phyloP scores from a whole-genome alignment of 768 basidiomycete genomes.

The Fomitopsis serialis region DNA sequence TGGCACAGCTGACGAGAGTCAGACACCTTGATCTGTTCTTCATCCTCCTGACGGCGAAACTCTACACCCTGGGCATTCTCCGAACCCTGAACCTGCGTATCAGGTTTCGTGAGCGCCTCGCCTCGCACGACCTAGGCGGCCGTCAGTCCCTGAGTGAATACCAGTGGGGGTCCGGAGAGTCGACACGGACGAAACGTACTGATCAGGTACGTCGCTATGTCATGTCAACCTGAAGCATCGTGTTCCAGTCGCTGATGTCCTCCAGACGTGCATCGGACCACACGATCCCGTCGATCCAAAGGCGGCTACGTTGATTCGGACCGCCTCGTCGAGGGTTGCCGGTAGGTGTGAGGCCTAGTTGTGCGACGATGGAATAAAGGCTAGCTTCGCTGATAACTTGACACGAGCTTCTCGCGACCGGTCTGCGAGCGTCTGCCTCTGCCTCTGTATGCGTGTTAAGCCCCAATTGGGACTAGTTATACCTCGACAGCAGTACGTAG shows the following conservation, averaged over 20 bases:
- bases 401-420: no score
- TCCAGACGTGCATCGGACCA: no score
- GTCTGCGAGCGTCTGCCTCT: no score
- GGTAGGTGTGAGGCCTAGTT: no score
- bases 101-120: conserved; percentile 26
- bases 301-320: no score
- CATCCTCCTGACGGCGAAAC: conserved; percentile 43
- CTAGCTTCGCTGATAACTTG: no score
- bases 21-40: conserved; percentile 33
- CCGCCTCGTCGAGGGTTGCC: no score
- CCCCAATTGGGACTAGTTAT: no score
- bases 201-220: no score
- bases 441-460: no score
- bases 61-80: conserved; percentile 29
- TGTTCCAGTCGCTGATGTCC: neutral
- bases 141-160: conserved; percentile 32
- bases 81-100: conserved; percentile 27
- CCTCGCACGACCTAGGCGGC: conserved; percentile 36
- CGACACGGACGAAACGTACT: neutral
- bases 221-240: neutral
- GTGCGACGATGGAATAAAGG: no score
- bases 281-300: no score
- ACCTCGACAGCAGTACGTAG: neutral
- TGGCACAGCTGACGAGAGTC: neutral
- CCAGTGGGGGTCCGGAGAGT: conserved; percentile 22